A percentile compares a stretch with the other conserved stretches of the same genome.
Conservation (phyloP, 1,284 basidiomycete species). For the Ustanciosporium gigantosporum region DNA sequence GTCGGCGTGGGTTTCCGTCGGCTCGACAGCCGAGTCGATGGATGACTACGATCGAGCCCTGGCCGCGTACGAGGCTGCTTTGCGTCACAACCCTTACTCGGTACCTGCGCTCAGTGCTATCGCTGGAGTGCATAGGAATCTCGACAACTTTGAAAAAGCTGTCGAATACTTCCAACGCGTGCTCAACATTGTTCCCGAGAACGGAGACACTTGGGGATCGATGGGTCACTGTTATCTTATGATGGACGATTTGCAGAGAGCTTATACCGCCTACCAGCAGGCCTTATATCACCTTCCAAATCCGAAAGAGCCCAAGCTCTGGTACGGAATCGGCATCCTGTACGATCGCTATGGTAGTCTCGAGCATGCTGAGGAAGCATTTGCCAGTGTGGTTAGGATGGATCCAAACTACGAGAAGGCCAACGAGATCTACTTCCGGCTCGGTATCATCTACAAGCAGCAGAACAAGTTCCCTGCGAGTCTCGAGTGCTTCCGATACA, state of each 20-base stretch:
- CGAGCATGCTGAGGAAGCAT: conserved; percentile 98
- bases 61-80: conserved; percentile 54
- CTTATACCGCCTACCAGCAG: conserved; percentile 97
- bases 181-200: conserved; percentile 68
- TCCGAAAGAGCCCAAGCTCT: conserved; percentile 97
- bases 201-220: conserved; percentile 60
- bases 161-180: conserved; percentile 94
- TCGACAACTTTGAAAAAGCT: conserved; percentile 68
- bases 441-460: conserved; percentile 99
- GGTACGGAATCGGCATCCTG: conserved; percentile 98
- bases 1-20: conserved; percentile 53
- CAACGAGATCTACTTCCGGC: conserved; percentile 95
- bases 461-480: conserved; percentile 76
- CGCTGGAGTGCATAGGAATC: conserved; percentile 54
- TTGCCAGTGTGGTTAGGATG: conserved; percentile 93
- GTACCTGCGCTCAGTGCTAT: conserved; percentile 57
- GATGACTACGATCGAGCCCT: conserved; percentile 57
- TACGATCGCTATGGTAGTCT: conserved; percentile 98
- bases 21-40: conserved; percentile 57
- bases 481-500: conserved; percentile 76
- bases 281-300: conserved; percentile 93
- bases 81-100: conserved; percentile 58
- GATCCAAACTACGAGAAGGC: conserved; percentile 98
- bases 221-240: conserved; percentile 93
- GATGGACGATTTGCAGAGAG: conserved; percentile 98